These are phyloP conservation scores for Colletotrichum noveboracense DNA, from an alignment of 2,329 filamentous ascomycete species.

Conservation along the genomic window DNA sequence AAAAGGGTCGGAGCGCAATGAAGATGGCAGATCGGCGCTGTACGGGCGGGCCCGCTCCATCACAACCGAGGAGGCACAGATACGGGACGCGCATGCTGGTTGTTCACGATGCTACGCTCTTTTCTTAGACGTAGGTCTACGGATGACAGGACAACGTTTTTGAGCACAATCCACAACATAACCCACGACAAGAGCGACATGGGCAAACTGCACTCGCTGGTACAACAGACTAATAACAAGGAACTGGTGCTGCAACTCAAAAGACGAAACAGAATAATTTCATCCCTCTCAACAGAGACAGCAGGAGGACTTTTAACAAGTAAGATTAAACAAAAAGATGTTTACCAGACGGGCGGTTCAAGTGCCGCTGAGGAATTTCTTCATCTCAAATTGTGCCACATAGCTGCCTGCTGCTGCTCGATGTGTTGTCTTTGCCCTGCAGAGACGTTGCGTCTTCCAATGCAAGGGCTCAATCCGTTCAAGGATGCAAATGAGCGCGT, in stretches of 20 bases:
- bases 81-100: neutral
- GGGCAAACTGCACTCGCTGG: too few relatives aligned
- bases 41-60: neutral
- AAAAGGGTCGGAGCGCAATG: too few relatives aligned
- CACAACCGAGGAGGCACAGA: neutral
- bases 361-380: neutral
- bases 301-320: accelerated
- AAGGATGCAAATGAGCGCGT: neutral
- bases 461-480: neutral
- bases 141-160: neutral
- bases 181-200: too few relatives aligned
- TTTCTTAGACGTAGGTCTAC: accelerated
- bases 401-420: accelerated
- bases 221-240: too few relatives aligned
- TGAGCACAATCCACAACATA: too few relatives aligned
- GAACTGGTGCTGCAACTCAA: accelerated
- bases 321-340: accelerated
- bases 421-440: neutral
- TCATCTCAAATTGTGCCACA: neutral
- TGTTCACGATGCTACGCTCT: neutral
- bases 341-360: neutral
- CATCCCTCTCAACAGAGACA: accelerated
- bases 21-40: neutral
- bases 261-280: too few relatives aligned
- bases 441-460: neutral